These are phyloP conservation scores for Dacryopinax primogenitus DNA, from an alignment of 768 basidiomycete species.

Conservation along the genomic window DNA sequence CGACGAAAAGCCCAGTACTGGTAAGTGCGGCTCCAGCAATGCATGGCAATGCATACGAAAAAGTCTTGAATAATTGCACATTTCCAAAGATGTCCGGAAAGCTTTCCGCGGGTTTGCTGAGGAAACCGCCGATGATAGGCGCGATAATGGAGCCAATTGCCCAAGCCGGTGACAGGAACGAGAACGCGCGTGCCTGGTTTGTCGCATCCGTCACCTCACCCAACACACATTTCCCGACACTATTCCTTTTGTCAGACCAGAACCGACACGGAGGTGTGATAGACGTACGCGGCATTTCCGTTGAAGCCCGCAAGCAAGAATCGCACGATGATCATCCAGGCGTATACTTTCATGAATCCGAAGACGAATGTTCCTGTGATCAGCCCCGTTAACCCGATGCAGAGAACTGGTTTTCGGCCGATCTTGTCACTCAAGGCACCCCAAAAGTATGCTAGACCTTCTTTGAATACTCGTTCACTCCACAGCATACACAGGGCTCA, in stretches of 20 bases:
- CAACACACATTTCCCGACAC: constrained; percentile 8
- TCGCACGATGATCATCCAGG: constrained; percentile 14
- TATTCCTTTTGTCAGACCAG: neutral
- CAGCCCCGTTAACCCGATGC: constrained; percentile 24
- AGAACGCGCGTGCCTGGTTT: constrained; percentile 18
- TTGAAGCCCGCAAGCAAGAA: constrained; percentile 12
- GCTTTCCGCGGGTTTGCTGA: constrained; percentile 11
- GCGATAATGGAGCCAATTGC: constrained; percentile 15
- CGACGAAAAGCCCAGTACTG: constrained; percentile 6
- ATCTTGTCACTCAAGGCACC: constrained; percentile 20
- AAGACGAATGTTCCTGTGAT: constrained; percentile 20
- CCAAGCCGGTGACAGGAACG: constrained; percentile 16
- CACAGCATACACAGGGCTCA: neutral
- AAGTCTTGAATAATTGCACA: neutral
- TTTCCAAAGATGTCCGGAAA: constrained; percentile 12
- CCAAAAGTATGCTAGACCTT: constrained; percentile 10
- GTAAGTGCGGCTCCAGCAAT: constrained; percentile 9
- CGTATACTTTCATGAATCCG: constrained; percentile 12
- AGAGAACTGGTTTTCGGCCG: constrained; percentile 27
- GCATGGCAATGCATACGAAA: constrained; percentile 16
- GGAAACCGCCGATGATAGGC: constrained; percentile 18
- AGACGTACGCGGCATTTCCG: constrained; percentile 17
- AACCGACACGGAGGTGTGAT: neutral
- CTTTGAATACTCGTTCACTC: neutral
- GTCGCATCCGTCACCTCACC: constrained; percentile 17